A percentile compares a stretch with the other conserved stretches of the same genome.
Conservation (phyloP, 768 basidiomycete genomes). For the Serendipita sp. region DNA sequence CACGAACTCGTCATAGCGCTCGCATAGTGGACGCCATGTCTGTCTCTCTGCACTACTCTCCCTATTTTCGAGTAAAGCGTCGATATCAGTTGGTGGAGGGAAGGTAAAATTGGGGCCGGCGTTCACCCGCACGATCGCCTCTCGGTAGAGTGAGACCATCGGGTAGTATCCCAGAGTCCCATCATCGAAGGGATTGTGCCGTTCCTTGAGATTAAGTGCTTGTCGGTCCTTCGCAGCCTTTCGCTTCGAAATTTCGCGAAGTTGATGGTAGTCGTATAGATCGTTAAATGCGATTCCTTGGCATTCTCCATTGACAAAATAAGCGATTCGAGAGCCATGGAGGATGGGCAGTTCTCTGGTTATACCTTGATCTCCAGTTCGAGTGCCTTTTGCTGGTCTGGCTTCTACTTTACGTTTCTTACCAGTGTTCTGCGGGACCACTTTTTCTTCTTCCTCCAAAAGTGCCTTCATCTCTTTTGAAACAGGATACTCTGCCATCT, state of each 20-base stretch:
- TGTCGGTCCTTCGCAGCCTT: constrained; percentile 49
- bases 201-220: constrained; percentile 52
- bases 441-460: constrained; percentile 39
- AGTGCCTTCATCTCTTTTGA: constrained; percentile 86
- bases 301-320: constrained; percentile 82
- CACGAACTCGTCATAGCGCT: constrained; percentile 76
- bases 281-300: constrained; percentile 76
- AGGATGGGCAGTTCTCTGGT: constrained; percentile 52
- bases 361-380: constrained; percentile 19
- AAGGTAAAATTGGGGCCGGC: constrained; percentile 77
- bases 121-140: constrained; percentile 69
- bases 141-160: constrained; percentile 84
- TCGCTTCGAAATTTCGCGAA: constrained; percentile 44
- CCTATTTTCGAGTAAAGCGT: constrained; percentile 34
- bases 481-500: constrained; percentile 74
- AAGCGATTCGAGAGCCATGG: constrained; percentile 55
- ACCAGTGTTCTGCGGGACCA: constrained; percentile 6
- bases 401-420: constrained; percentile 6
- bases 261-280: constrained; percentile 76
- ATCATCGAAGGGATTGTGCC: constrained; percentile 78
- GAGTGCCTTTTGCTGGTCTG: constrained; percentile 11
- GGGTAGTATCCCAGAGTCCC: constrained; percentile 93
- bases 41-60: constrained; percentile 14
- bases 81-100: constrained; percentile 66
- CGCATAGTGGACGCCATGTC: constrained; percentile 65